phyloP scores from a whole-genome alignment of 2,329 filamentous ascomycete species.

The Pseudogymnoascus sp. region DNA sequence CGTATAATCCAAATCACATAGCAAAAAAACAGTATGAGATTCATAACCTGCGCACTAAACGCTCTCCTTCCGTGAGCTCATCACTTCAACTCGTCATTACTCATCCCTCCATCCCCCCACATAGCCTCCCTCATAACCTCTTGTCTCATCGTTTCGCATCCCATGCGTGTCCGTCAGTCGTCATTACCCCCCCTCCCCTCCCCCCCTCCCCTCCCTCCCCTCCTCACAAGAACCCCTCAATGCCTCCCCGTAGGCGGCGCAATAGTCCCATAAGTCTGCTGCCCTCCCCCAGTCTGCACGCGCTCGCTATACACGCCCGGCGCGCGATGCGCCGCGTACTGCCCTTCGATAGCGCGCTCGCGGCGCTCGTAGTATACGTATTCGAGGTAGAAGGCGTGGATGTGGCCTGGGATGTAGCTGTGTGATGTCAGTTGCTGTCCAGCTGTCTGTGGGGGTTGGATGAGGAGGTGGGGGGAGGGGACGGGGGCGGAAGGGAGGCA shows the following conservation, averaged over 20 bases:
- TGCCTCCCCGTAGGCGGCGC: conserved; percentile 17
- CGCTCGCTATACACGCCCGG: conserved; percentile 65
- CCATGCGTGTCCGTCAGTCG: neutral
- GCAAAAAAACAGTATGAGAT: neutral
- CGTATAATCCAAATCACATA: neutral
- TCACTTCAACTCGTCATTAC: neutral
- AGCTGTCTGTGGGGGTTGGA: neutral
- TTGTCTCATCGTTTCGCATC: neutral
- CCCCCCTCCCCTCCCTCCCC: neutral
- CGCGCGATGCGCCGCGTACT: conserved; percentile 44
- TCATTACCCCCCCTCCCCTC: neutral
- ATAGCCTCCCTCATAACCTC: no score
- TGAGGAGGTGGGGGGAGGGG: neutral
- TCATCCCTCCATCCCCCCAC: neutral
- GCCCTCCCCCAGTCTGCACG: conserved; percentile 65
- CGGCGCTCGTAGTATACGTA: conserved; percentile 75
- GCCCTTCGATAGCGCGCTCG: conserved; percentile 53
- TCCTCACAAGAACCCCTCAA: neutral
- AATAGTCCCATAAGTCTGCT: conserved; percentile 49
- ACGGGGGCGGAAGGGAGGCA: conserved; percentile 20
- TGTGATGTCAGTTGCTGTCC: neutral
- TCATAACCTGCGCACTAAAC: neutral
- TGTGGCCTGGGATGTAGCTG: conserved; percentile 28
- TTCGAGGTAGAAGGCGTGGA: conserved; percentile 39
- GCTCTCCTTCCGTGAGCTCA: neutral